Conservation (phyloP, 768 basidiomycete genomes). For the Russula griseocarnosa region DNA sequence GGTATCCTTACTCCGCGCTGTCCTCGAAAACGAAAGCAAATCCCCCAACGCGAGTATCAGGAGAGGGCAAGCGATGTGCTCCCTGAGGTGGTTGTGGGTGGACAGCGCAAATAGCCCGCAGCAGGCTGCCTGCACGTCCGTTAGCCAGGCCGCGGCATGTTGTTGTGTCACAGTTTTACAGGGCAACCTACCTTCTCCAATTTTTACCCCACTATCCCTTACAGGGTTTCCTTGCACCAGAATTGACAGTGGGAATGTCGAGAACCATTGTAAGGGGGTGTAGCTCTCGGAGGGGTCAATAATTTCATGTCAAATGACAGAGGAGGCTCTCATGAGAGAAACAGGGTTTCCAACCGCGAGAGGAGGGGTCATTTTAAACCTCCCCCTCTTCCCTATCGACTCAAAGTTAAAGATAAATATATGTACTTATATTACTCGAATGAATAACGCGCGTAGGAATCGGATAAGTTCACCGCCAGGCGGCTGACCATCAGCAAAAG, state of each 20-base stretch:
- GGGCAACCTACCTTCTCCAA: constrained; percentile 13
- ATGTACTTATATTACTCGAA: constrained; percentile 4
- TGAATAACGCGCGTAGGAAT: background rate
- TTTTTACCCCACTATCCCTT: background rate
- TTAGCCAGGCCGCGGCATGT: background rate
- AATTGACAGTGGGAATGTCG: background rate
- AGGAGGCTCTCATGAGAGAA: constrained; percentile 13
- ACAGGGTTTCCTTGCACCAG: background rate
- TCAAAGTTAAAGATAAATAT: background rate
- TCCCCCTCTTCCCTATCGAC: background rate
- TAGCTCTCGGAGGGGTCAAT: background rate
- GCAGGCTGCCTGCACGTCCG: background rate
- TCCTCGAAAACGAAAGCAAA: background rate
- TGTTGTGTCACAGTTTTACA: background rate
- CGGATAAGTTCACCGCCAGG: background rate
- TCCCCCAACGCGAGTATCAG: background rate
- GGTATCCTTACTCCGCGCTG: no score
- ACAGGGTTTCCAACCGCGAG: background rate
- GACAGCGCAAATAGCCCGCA: background rate
- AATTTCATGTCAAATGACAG: background rate
- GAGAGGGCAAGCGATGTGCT: background rate
- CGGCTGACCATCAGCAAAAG: background rate
- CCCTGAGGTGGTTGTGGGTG: no score
- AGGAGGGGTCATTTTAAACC: background rate
- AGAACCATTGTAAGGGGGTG: background rate